Percentiles rank a stretch among this genome's conserved stretches.
These are phyloP conservation scores for Coemansia sp. DNA, from an alignment of 192 early-diverging fungal genomes.

Conservation along the genomic window DNA sequence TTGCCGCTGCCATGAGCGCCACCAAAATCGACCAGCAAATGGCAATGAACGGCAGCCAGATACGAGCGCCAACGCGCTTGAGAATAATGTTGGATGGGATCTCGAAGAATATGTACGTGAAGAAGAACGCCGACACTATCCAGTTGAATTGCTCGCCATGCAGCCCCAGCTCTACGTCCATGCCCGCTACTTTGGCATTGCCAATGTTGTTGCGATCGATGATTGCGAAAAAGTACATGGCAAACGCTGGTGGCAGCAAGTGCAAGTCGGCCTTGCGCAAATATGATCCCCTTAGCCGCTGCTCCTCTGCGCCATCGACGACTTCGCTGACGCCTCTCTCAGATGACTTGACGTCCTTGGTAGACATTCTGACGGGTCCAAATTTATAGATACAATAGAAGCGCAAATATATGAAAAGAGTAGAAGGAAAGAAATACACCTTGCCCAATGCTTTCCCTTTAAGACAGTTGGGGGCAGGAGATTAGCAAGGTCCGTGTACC, in stretches of 20 bases:
- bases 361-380: neutral
- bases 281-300: conserved; percentile 31
- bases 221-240: conserved; percentile 54
- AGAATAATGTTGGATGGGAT: conserved; percentile 65
- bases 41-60: conserved; percentile 55
- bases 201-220: conserved; percentile 59
- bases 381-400: neutral
- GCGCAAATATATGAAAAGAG: neutral
- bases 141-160: conserved; percentile 57
- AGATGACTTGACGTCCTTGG: neutral
- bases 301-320: neutral
- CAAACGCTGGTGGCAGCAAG: conserved; percentile 59
- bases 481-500: neutral
- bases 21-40: conserved; percentile 52
- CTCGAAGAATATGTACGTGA: conserved; percentile 67
- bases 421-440: neutral
- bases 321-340: neutral
- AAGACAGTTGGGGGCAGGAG: neutral
- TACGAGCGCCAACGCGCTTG: conserved; percentile 39
- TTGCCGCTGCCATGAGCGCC: conserved; percentile 63
- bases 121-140: conserved; percentile 63
- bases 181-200: conserved; percentile 49
- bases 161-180: conserved; percentile 45
- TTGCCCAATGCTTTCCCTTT: neutral
- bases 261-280: conserved; percentile 60